Evolutionary conservation across 441 rosid species (phyloP).

Genomic region (Jatropha podagrica): DNA sequence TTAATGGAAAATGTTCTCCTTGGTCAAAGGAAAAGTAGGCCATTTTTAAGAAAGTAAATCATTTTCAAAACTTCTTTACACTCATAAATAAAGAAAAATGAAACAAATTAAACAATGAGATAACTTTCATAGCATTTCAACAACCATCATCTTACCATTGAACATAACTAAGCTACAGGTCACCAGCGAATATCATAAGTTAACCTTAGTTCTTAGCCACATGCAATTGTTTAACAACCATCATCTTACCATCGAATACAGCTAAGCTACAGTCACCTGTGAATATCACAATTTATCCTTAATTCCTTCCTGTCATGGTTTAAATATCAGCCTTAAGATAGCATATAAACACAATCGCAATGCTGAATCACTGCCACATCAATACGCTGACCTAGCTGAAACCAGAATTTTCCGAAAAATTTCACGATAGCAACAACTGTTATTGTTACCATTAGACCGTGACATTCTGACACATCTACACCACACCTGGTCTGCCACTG

Average conservation of each 20-base stretch:
- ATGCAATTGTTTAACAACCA: neutral
- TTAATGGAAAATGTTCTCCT: neutral
- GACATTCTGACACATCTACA: too few species aligned
- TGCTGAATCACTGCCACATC: neutral
- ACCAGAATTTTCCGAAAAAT: too few species aligned
- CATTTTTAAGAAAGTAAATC: neutral
- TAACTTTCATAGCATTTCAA: neutral
- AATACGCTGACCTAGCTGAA: neutral
- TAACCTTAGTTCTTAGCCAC: neutral
- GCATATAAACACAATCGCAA: too few species aligned
- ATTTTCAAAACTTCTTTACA: neutral
- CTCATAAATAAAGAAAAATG: neutral
- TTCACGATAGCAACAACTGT: too few species aligned
- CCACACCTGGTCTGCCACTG: too few species aligned
- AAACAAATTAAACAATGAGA: neutral
- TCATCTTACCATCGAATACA: neutral
- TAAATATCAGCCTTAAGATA: too few species aligned
- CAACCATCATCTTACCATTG: neutral
- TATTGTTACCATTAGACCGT: too few species aligned
- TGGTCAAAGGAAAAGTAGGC: neutral
- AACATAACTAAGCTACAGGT: neutral
- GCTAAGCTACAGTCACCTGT: neutral
- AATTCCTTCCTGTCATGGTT: neutral
- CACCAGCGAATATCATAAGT: neutral
- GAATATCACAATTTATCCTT: neutral